phyloP scores from a whole-genome alignment of 495 filamentous ascomycete species.

The Penicillium roqueforti region DNA sequence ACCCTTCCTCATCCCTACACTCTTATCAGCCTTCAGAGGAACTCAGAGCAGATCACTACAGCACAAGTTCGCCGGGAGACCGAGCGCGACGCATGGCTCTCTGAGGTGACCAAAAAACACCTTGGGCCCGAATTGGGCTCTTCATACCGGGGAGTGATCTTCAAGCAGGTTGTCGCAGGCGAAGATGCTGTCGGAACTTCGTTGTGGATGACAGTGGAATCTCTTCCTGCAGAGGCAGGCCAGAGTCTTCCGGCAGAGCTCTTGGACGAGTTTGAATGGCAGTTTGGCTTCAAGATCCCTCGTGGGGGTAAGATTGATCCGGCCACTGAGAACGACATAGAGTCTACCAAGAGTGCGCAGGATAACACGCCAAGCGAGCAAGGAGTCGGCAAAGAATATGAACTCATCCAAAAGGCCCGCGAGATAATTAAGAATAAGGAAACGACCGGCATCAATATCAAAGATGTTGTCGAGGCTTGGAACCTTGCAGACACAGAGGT shows the following conservation, averaged over 20 bases:
- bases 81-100: conserved; percentile 76
- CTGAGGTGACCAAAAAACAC: conserved; percentile 64
- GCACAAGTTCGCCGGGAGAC: conserved; percentile 71
- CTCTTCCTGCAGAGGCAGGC: conserved; percentile 39
- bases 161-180: conserved; percentile 79
- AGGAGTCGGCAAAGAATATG: conserved; percentile 52
- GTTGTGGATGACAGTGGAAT: conserved; percentile 80
- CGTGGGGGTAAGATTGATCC: conserved; percentile 47
- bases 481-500: conserved; percentile 89
- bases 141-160: conserved; percentile 59
- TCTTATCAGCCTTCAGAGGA: conserved; percentile 55
- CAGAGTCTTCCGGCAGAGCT: conserved; percentile 39
- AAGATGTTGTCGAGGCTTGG: conserved; percentile 78
- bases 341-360: conserved; percentile 27
- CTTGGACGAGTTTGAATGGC: conserved; percentile 72
- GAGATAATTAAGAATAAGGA: conserved; percentile 45
- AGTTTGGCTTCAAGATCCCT: conserved; percentile 80
- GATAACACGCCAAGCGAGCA: conserved; percentile 42
- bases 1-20: conserved; percentile 91
- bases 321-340: conserved; percentile 50
- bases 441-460: conserved; percentile 37
- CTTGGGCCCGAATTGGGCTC: conserved; percentile 56
- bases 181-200: conserved; percentile 54
- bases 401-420: conserved; percentile 57
- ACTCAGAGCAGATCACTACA: conserved; percentile 52